Percentiles rank a stretch among this genome's conserved stretches.
These are phyloP conservation scores for Backusella tarrabulga DNA, from an alignment of 192 early-diverging fungal genomes.

Conservation along the genomic window DNA sequence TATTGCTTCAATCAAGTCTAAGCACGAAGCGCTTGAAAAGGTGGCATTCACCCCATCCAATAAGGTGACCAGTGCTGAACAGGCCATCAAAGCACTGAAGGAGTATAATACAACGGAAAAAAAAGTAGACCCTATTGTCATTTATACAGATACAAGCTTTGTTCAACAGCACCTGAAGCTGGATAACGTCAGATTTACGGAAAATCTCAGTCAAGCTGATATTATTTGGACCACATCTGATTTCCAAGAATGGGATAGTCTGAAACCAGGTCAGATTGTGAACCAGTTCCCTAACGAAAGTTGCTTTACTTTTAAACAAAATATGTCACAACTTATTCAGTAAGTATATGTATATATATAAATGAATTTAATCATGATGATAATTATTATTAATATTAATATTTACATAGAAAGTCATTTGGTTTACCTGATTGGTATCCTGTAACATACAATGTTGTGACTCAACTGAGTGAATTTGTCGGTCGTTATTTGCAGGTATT, in stretches of 20 bases:
- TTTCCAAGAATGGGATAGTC: conserved; percentile 40
- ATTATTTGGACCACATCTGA: conserved; percentile 45
- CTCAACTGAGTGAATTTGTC: conserved; percentile 40
- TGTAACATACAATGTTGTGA: conserved; percentile 41
- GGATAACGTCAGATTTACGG: conserved; percentile 33
- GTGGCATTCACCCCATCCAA: neutral
- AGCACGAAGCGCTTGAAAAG: neutral
- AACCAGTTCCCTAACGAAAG: conserved; percentile 46
- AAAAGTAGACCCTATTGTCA: neutral
- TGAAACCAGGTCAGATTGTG: conserved; percentile 39
- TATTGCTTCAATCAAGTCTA: neutral
- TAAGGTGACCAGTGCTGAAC: neutral
- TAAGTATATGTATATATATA: conserved; percentile 6
- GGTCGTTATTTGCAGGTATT: conserved; percentile 34
- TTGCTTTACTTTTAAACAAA: conserved; percentile 44
- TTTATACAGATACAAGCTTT: conserved; percentile 45
- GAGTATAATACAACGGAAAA: conserved; percentile 5
- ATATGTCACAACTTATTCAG: conserved; percentile 39
- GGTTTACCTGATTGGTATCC: conserved; percentile 35
- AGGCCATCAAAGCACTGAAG: conserved; percentile 4
- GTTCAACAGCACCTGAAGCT: conserved; percentile 42
- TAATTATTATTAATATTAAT: neutral
- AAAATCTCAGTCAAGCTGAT: conserved; percentile 38
- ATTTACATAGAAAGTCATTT: conserved; percentile 9
- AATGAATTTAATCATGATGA: neutral